These are phyloP conservation scores for Mentha longifolia DNA, from an alignment of 257 asterid species.

Conservation along the genomic window DNA sequence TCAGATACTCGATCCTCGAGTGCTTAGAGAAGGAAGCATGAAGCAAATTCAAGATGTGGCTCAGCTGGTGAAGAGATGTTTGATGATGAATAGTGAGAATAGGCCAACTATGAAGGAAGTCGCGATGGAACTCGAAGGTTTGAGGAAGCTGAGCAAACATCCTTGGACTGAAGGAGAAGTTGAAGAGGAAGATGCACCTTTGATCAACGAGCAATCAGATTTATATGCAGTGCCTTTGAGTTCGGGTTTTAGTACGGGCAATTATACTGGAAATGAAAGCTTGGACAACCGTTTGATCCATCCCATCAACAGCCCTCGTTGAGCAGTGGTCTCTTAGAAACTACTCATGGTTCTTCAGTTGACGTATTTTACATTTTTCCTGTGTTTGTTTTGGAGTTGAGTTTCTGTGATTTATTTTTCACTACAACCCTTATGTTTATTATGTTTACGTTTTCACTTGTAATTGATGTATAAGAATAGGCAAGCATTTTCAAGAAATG, in stretches of 20 bases:
- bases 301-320: slow-evolving; percentile 28
- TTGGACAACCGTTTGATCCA: slow-evolving; percentile 35
- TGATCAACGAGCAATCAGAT: slow-evolving; percentile 38
- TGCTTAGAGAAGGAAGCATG: slow-evolving; percentile 43
- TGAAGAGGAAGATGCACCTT: slow-evolving; percentile 29
- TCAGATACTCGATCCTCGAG: slow-evolving; percentile 42
- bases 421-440: background rate
- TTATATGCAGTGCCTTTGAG: slow-evolving; percentile 32
- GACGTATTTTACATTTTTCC: background rate
- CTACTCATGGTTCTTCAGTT: background rate
- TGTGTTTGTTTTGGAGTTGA: background rate
- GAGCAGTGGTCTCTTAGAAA: too few relatives aligned
- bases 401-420: background rate
- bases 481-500: too few relatives aligned
- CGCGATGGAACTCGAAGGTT: slow-evolving; percentile 60
- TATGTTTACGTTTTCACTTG: background rate
- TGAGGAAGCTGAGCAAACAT: slow-evolving; percentile 53
- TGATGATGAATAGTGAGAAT: slow-evolving; percentile 37
- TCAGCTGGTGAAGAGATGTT: slow-evolving; percentile 41
- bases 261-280: slow-evolving; percentile 19
- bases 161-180: slow-evolving; percentile 50
- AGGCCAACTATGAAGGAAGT: slow-evolving; percentile 76
- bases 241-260: slow-evolving; percentile 27
- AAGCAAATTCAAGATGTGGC: slow-evolving; percentile 39
- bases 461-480: too few relatives aligned